Conservation (phyloP, 495 filamentous ascomycete genomes). For the Daldinia concentrica region DNA sequence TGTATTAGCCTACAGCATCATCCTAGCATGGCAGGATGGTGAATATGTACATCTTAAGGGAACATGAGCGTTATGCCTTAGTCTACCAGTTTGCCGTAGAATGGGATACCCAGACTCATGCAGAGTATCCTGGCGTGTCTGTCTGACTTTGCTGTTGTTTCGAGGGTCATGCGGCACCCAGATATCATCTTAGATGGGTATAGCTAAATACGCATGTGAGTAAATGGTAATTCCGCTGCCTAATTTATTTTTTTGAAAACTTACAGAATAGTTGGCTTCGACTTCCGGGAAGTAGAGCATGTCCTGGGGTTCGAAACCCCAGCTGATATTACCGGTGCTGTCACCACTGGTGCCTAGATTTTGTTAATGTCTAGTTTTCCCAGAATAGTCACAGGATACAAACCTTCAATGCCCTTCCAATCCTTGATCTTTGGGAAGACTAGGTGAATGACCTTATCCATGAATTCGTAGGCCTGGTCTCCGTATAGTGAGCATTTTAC, state of each 20-base stretch:
- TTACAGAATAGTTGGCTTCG: conserved; percentile 89
- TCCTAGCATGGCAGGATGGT: conserved; percentile 4
- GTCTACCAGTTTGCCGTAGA: conserved; percentile 72
- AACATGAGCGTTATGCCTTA: conserved; percentile 23
- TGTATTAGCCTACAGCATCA: conserved; percentile 28
- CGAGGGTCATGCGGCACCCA: conserved; percentile 83
- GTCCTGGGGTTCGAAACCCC: conserved; percentile 75
- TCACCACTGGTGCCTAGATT: conserved; percentile 70
- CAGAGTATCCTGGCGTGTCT: conserved; percentile 89
- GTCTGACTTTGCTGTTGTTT: conserved; percentile 89
- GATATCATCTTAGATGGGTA: conserved; percentile 95
- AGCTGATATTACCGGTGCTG: conserved; percentile 84
- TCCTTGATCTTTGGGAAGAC: conserved; percentile 96
- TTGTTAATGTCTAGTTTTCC: conserved; percentile 13
- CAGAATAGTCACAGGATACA: conserved; percentile 27
- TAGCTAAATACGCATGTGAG: conserved; percentile 53
- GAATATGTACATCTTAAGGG: conserved; percentile 29
- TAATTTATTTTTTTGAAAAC: conserved; percentile 48
- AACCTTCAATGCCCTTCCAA: conserved; percentile 82
- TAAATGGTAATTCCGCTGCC: conserved; percentile 38
- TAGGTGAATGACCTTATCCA: conserved; percentile 84
- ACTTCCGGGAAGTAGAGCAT: conserved; percentile 90
- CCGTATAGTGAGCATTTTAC: conserved; percentile 75
- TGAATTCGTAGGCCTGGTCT: conserved; percentile 86
- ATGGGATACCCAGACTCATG: conserved; percentile 82